Base-by-base conservation (phyloP, 805 yeast genomes). In the Metschnikowia similis region DNA sequence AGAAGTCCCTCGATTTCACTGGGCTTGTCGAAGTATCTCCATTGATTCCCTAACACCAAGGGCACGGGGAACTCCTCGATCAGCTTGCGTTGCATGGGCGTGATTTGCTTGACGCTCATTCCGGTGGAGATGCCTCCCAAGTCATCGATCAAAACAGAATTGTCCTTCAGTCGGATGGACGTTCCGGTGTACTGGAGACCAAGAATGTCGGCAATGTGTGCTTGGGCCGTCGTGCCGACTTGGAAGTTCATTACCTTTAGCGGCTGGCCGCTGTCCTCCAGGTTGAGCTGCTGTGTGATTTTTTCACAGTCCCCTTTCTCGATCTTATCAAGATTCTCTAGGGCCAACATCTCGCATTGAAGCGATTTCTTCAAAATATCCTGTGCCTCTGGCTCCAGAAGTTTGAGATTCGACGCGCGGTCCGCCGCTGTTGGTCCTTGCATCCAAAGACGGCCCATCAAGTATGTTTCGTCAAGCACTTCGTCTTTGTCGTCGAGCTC, bases 401-500 rank as follows among this genome's bases (percentile, higher is more conserved):
- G 45, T 36, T 59, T 56, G 27, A 56, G 58, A 50, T 68, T 63
- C 2, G 67, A 56, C 10, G 52, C 48, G 38, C 76, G 52, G 59
- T 81, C 84, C 47, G 69, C 72, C 30, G 67, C 66, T 61, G 75
- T 60, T 1, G 98, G 98, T 0, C 99, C 99, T 65, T 90, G 97
- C 2, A 94, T 77, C 94, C 96, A 90, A 14, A 91, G 62, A 48
- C 87, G 74, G 6, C 97, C 96, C 85, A 87, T 85, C 28, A 85
- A 74, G 60, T 85, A 89, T 0, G 82, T 78, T 47, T 80, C 82
- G 35, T 76, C 81, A 14, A 61, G 56, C 17, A 72, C 70, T 27
- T 75, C 82, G 16, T 75, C 82, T 13, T 69, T 70, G 10, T 70
- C 74, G 8, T 76, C 79, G 7, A 61, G 71, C 9, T 69, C 70